Percentiles rank a stretch among this genome's conserved stretches.
Conservation (phyloP, 2,329 filamentous ascomycete genomes). For the Sporothrix luriei region DNA sequence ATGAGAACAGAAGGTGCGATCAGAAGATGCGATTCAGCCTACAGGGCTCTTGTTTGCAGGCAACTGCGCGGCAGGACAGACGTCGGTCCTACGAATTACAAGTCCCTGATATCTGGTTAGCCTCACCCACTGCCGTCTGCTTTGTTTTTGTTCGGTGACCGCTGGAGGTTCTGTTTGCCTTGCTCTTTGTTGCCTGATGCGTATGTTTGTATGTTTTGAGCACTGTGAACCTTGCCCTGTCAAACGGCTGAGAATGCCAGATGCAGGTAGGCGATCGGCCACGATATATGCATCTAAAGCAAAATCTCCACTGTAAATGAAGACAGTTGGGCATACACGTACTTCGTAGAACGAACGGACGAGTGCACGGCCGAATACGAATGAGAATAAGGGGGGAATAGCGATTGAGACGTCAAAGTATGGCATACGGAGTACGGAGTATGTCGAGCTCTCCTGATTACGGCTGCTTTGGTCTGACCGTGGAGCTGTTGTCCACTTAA, state of each 20-base stretch:
- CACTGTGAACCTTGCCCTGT: constrained; percentile 5
- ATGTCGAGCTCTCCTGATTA: neutral
- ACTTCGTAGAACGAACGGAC: neutral
- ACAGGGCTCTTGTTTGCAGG: constrained; percentile 3
- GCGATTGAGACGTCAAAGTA: neutral
- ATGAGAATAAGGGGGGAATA: neutral
- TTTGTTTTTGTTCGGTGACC: neutral
- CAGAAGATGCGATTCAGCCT: neutral
- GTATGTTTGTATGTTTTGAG: neutral
- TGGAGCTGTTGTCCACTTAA: constrained; percentile 12
- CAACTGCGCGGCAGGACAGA: neutral
- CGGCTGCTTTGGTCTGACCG: neutral
- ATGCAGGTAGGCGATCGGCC: constrained; percentile 14
- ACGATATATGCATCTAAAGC: neutral
- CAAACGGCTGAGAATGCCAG: constrained; percentile 4
- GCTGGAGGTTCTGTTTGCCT: neutral
- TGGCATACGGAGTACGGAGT: too few species aligned
- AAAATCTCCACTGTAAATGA: neutral
- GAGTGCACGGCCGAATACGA: neutral
- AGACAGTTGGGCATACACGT: constrained; percentile 3
- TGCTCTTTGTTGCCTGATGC: neutral
- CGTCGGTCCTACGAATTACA: neutral
- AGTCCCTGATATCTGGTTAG: neutral
- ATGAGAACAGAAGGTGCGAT: neutral
- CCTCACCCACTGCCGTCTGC: neutral